These are phyloP conservation scores for Erodium maritimum DNA, from an alignment of 345 rosid genomes.

Conservation along the genomic window DNA sequence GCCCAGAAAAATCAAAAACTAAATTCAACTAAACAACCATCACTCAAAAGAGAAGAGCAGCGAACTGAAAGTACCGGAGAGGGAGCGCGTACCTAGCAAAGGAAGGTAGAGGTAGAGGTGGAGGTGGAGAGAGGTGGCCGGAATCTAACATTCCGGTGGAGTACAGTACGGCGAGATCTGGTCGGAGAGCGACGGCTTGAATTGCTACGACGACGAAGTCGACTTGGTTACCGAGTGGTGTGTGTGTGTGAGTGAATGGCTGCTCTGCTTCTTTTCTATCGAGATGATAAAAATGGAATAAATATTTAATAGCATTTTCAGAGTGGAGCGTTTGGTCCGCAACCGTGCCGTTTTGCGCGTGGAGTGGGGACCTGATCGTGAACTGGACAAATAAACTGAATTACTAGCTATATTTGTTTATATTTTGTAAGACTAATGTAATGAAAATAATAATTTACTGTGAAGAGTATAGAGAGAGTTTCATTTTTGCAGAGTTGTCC, in stretches of 20 bases:
- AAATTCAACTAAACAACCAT: neutral
- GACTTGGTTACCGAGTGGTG: neutral
- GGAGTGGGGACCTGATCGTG: neutral
- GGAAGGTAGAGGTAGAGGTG: no score
- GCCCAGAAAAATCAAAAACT: neutral
- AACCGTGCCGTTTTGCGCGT: neutral
- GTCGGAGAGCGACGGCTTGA: neutral
- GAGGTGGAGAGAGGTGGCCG: neutral
- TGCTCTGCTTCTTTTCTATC: neutral
- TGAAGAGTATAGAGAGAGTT: no score
- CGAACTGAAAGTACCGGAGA: neutral
- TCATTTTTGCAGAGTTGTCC: no score
- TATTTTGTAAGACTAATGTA: no score
- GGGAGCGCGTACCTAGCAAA: neutral
- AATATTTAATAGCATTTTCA: neutral
- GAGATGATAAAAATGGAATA: neutral
- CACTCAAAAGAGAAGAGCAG: slow-evolving; percentile 1
- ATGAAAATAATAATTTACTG: no score
- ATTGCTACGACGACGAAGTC: neutral
- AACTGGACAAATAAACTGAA: no score
- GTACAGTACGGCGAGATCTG: neutral
- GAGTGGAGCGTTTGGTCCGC: neutral
- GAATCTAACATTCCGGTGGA: neutral
- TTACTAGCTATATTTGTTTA: no score
- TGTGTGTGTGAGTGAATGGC: neutral